Conservation (phyloP, 2,329 filamentous ascomycete species). For the Paraphaeosphaeria sporulosa region DNA sequence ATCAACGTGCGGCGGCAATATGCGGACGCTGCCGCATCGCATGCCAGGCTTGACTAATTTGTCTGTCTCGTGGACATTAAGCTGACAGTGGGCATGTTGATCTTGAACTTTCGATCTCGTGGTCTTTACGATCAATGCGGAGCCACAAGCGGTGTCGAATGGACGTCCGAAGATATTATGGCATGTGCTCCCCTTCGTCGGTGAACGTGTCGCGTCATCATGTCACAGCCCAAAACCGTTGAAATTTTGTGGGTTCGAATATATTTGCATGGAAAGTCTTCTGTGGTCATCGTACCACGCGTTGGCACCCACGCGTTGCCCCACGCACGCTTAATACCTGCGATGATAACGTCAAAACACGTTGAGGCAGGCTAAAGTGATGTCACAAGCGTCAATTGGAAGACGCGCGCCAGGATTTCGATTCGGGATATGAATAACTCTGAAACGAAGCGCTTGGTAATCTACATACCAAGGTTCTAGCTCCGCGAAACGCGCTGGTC, state of each 20-base stretch:
- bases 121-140: not conserved
- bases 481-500: not conserved
- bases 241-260: constrained; percentile 1
- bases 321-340: not conserved
- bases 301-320: not conserved
- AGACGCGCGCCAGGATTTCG: not conserved
- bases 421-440: too few species aligned
- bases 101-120: constrained; percentile 1
- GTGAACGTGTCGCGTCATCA: not conserved
- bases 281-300: not conserved
- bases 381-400: not conserved
- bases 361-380: too few species aligned
- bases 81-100: not conserved
- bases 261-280: not conserved
- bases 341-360: not conserved
- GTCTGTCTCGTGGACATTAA: not conserved
- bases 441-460: too few species aligned
- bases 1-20: constrained; percentile 15
- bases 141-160: not conserved
- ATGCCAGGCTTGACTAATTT: not conserved
- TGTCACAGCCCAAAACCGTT: not conserved
- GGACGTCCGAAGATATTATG: not conserved
- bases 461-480: not conserved
- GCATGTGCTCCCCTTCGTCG: not conserved
- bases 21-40: not conserved